These are phyloP conservation scores for Talaromyces ruber DNA, from an alignment of 495 filamentous ascomycete genomes.

Conservation along the genomic window DNA sequence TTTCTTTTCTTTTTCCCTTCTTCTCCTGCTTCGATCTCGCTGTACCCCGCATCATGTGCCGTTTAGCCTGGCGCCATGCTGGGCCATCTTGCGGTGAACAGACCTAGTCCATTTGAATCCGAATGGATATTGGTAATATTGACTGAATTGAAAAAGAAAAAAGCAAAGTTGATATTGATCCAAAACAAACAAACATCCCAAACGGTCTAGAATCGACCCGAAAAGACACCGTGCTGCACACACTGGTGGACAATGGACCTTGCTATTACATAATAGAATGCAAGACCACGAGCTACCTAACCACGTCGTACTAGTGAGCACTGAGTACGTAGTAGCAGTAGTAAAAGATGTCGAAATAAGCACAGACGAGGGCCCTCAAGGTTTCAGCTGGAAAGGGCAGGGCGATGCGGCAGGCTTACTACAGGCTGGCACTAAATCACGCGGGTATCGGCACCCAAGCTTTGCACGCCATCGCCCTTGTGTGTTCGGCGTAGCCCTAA, in stretches of 20 bases:
- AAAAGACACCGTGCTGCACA: neutral
- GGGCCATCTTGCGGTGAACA: neutral
- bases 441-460: neutral
- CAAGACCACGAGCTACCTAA: neutral
- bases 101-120: neutral
- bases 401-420: neutral
- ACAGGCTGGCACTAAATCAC: neutral
- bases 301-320: no score
- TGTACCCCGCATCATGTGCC: constrained; percentile 7
- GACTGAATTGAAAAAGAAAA: neutral
- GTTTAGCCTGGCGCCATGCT: neutral
- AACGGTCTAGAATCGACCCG: neutral
- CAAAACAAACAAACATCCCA: neutral
- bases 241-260: neutral
- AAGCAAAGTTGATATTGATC: neutral
- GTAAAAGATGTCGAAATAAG: neutral
- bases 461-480: neutral
- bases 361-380: neutral
- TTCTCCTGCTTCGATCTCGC: neutral
- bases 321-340: no score
- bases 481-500: neutral
- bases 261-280: neutral
- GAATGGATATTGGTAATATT: neutral
- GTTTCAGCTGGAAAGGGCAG: neutral
- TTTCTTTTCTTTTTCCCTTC: neutral